These are phyloP conservation scores for Arctium lappa DNA, from an alignment of 129 eudicot species.

Conservation along the genomic window DNA sequence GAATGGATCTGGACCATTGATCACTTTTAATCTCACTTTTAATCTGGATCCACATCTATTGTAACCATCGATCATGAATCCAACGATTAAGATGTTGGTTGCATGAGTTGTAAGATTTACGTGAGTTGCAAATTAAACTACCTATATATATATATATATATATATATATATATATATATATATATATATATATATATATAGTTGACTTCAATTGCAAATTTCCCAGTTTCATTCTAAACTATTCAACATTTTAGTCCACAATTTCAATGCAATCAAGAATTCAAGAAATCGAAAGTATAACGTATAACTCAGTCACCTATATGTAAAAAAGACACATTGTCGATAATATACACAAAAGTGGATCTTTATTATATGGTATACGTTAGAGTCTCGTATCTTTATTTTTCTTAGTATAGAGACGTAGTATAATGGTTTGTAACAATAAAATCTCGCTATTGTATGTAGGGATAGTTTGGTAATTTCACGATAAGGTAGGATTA, in stretches of 20 bases:
- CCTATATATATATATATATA: too few species aligned
- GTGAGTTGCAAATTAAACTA: too few species aligned
- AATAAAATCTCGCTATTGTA: neutral
- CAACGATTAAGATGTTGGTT: too few species aligned
- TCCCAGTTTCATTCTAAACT: neutral
- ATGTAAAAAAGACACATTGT: neutral
- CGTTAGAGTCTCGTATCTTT: neutral
- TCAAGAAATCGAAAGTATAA: neutral
- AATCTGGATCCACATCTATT: too few species aligned
- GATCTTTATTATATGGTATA: neutral
- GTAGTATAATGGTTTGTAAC: neutral
- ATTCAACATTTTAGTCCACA: neutral
- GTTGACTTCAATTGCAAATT: conserved; percentile 3
- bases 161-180: too few species aligned
- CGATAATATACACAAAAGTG: neutral
- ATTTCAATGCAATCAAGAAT: neutral
- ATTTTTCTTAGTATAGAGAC: neutral
- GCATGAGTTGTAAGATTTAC: too few species aligned
- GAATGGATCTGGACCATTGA: too few species aligned
- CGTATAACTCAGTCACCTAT: neutral
- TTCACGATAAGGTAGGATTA: neutral
- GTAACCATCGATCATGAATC: too few species aligned
- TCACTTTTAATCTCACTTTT: too few species aligned
- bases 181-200: neutral
- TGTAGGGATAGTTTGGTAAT: neutral